Evolutionary conservation across 352 stramenopile genomes (phyloP).

Genomic region (Thalassiosira allenii): DNA sequence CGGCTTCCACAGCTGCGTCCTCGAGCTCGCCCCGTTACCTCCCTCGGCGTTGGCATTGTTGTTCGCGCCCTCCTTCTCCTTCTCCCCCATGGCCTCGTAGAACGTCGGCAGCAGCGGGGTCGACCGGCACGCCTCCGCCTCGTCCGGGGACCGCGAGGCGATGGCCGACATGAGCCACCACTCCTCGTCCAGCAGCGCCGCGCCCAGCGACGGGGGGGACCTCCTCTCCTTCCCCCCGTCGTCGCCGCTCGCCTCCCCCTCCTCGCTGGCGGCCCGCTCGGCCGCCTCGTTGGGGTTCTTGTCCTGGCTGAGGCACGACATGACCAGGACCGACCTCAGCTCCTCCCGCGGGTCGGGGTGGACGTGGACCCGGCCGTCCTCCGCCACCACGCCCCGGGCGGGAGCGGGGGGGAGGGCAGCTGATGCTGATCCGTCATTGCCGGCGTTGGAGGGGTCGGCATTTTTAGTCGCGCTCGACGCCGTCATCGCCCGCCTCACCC

Average conservation of each 20-base stretch:
- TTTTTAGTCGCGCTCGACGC: slow-evolving; percentile 1
- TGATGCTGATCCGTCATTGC: neutral
- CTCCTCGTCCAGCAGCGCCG: slow-evolving; percentile 81
- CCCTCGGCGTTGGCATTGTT: slow-evolving; percentile 8
- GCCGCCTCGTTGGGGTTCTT: slow-evolving; percentile 42
- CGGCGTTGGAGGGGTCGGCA: too few relatives aligned
- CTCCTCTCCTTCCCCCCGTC: slow-evolving; percentile 28
- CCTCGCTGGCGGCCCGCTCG: slow-evolving; percentile 33
- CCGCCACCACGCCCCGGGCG: slow-evolving; percentile 33
- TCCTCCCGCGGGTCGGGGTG: slow-evolving; percentile 50
- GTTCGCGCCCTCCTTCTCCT: slow-evolving; percentile 61
- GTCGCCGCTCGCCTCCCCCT: slow-evolving; percentile 40
- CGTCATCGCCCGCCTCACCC: neutral
- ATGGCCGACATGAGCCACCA: slow-evolving; percentile 78
- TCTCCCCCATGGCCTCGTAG: slow-evolving; percentile 83
- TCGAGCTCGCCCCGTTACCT: slow-evolving; percentile 29
- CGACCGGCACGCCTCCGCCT: slow-evolving; percentile 35
- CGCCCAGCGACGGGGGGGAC: slow-evolving; percentile 37
- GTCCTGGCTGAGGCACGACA: slow-evolving; percentile 10
- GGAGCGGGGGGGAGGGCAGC: slow-evolving; percentile 7
- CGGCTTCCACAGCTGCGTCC: slow-evolving; percentile 86
- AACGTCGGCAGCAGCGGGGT: slow-evolving; percentile 73
- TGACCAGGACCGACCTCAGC: slow-evolving; percentile 34
- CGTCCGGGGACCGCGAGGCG: slow-evolving; percentile 42
- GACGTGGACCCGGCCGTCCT: slow-evolving; percentile 52